These are phyloP conservation scores for Raphanus sativus DNA, from an alignment of 345 rosid species.

Conservation along the genomic window DNA sequence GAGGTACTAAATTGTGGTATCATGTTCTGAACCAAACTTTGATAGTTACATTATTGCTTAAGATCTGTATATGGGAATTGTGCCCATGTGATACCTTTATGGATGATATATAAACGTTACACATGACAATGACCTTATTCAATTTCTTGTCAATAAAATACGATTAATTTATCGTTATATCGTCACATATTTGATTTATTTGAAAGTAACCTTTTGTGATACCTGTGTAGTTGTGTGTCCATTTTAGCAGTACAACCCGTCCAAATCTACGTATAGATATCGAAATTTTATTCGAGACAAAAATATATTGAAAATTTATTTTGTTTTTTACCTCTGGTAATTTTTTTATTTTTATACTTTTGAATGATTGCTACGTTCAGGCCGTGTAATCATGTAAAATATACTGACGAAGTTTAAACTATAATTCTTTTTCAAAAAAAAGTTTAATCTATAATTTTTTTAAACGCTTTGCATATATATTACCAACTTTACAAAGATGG, in stretches of 20 bases:
- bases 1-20: conserved; percentile 22
- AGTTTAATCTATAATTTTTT: too few species aligned
- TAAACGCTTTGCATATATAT: too few species aligned
- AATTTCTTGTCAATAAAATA: conserved; percentile 7
- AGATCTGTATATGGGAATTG: conserved; percentile 3
- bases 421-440: too few species aligned
- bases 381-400: not conserved
- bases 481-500: too few species aligned
- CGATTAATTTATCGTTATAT: not conserved
- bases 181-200: not conserved
- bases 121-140: conserved; percentile 21
- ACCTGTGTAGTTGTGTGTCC: not conserved
- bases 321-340: too few species aligned
- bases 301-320: too few species aligned
- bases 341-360: too few species aligned
- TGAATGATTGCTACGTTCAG: not conserved
- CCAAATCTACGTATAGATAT: too few species aligned
- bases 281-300: too few species aligned
- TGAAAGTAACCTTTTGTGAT: not conserved
- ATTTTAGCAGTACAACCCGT: too few species aligned
- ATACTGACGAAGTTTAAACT: not conserved
- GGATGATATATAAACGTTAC: conserved; percentile 7
- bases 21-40: conserved; percentile 25
- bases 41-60: conserved; percentile 23
- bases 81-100: conserved; percentile 23